Evolutionary conservation across 257 asterid genomes (phyloP).

Genomic region (Galeopsis tetrahit): DNA sequence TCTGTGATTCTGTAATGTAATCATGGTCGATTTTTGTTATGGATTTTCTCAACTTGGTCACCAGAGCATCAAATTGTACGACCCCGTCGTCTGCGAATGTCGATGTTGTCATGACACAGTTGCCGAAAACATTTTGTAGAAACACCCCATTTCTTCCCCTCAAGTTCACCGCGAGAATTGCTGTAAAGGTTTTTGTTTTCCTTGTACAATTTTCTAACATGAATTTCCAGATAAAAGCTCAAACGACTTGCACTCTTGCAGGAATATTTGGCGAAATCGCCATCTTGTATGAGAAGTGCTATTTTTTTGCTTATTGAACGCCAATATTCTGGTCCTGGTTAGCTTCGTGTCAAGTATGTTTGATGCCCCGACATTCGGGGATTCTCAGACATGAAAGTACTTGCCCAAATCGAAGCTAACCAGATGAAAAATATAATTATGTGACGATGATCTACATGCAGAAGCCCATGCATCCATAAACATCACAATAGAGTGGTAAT

Average conservation of each 20-base stretch:
- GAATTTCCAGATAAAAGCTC: conserved; percentile 29
- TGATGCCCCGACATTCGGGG: not conserved
- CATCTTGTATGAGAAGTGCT: conserved; percentile 6
- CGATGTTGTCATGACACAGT: not conserved
- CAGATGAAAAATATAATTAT: no score
- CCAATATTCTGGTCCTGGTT: not conserved
- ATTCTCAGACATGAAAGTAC: conserved; percentile 36
- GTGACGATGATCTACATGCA: no score
- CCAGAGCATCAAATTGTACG: not conserved
- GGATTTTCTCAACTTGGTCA: not conserved
- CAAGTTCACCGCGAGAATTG: not conserved
- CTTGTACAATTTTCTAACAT: not conserved
- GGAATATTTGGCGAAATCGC: conserved; percentile 30
- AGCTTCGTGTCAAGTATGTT: not conserved
- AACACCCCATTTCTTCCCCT: not conserved
- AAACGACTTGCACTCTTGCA: conserved; percentile 52
- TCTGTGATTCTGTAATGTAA: no score
- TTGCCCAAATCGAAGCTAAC: conserved; percentile 26
- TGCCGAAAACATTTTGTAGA: not conserved
- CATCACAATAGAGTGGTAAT: conserved; percentile 31
- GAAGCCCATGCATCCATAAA: conserved; percentile 46
- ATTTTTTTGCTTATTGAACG: conserved; percentile 5
- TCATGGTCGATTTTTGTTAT: no score
- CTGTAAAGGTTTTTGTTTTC: not conserved
- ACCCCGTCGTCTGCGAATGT: not conserved